phyloP scores from a whole-genome alignment of 352 stramenopile genomes.

The Thalassiosira mediterranea region DNA sequence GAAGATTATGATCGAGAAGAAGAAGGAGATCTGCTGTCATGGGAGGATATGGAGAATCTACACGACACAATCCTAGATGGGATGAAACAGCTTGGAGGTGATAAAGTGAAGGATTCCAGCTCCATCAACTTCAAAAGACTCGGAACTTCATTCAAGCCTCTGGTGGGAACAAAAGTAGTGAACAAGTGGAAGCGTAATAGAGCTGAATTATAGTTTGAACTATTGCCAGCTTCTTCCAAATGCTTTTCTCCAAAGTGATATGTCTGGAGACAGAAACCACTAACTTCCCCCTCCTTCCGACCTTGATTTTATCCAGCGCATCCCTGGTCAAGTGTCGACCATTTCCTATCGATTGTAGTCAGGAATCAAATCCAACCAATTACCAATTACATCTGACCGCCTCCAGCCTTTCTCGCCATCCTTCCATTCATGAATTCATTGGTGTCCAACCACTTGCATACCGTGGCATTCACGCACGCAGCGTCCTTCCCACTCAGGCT shows the following conservation, averaged over 20 bases:
- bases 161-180: slow-evolving; percentile 56
- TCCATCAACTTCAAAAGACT: slow-evolving; percentile 54
- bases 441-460: slow-evolving; percentile 83
- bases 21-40: slow-evolving; percentile 30
- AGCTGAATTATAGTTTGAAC: slow-evolving; percentile 45
- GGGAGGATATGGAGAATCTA: slow-evolving; percentile 47
- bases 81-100: slow-evolving; percentile 23
- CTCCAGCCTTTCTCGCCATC: slow-evolving; percentile 67
- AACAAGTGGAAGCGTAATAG: slow-evolving; percentile 66
- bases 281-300: no score
- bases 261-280: no score
- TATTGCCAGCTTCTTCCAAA: no score
- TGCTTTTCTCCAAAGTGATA: no score
- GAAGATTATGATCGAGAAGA: slow-evolving; percentile 52
- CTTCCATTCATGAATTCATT: slow-evolving; percentile 82
- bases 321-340: no score
- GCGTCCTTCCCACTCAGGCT: slow-evolving; percentile 68
- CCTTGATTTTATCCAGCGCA: no score
- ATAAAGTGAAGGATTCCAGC: slow-evolving; percentile 28
- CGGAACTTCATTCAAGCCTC: slow-evolving; percentile 44
- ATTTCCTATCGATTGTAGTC: no score
- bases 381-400: slow-evolving; percentile 31
- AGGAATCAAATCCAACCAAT: no score
- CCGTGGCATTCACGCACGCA: slow-evolving; percentile 67
- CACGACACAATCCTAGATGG: slow-evolving; percentile 42